A percentile compares a stretch with the other conserved stretches of the same genome.
Evolutionary conservation across 2,329 filamentous ascomycete species (phyloP).

Genomic region (Plenodomus biglobosus): DNA sequence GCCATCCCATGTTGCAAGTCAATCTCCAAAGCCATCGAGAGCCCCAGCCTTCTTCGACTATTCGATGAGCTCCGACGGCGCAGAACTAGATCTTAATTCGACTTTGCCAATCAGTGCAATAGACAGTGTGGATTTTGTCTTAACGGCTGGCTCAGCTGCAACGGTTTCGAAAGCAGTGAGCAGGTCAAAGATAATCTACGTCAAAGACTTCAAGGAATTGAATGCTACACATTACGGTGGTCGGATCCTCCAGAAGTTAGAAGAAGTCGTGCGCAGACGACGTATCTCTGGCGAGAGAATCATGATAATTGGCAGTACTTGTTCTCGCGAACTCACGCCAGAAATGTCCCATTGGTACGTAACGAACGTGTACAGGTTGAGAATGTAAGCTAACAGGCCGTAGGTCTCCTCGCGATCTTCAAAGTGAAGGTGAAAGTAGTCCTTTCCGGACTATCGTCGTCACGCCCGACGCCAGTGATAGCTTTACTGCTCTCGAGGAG

Average conservation of each 20-base stretch:
- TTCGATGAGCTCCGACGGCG: slow-evolving; percentile 22
- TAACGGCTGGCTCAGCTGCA: slow-evolving; percentile 23
- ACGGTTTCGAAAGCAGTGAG: slow-evolving; percentile 20
- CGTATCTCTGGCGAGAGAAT: slow-evolving; percentile 72
- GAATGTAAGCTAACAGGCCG: slow-evolving; percentile 5
- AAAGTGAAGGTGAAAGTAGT: slow-evolving; percentile 43
- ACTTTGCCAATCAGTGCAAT: slow-evolving; percentile 22
- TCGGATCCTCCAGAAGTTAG: slow-evolving; percentile 68
- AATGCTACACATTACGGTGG: slow-evolving; percentile 68
- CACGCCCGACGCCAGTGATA: slow-evolving; percentile 19
- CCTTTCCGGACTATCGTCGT: slow-evolving; percentile 42
- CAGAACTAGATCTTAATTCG: slow-evolving; percentile 28
- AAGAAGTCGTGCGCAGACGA: slow-evolving; percentile 69
- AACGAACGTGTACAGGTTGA: background rate
- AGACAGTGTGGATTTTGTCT: slow-evolving; percentile 15
- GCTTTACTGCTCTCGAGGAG: slow-evolving; percentile 16
- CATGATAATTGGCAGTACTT: slow-evolving; percentile 76
- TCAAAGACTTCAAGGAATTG: slow-evolving; percentile 81
- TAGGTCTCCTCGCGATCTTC: slow-evolving; percentile 49
- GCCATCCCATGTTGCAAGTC: slow-evolving; percentile 1
- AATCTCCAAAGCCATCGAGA: slow-evolving; percentile 2
- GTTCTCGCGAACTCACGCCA: slow-evolving; percentile 54
- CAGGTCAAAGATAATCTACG: slow-evolving; percentile 68
- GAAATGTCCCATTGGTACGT: slow-evolving; percentile 42
- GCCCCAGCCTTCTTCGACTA: slow-evolving; percentile 36